Conservation (phyloP, 192 early-diverging fungal genomes). For the Allomyces arbusculus region DNA sequence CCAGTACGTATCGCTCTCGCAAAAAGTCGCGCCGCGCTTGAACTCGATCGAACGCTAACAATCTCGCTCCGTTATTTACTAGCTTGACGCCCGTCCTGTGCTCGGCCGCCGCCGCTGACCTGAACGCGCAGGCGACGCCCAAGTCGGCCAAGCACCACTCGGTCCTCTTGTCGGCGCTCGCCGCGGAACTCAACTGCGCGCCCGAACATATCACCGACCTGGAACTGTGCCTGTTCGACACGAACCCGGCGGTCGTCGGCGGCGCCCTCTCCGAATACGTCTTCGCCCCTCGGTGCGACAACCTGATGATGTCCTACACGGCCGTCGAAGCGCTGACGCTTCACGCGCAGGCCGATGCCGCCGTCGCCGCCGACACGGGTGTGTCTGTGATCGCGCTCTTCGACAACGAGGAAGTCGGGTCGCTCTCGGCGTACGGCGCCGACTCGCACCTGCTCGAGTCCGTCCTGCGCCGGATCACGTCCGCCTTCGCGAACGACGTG, state of each 20-base stretch:
- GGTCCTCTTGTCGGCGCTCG: conserved; percentile 51
- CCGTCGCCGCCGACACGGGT: conserved; percentile 37
- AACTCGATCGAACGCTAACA: too few species aligned
- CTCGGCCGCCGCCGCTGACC: conserved; percentile 33
- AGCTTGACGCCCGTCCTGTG: conserved; percentile 64
- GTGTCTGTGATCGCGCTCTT: conserved; percentile 79
- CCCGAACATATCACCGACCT: conserved; percentile 74
- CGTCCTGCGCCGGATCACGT: conserved; percentile 33
- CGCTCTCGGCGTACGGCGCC: conserved; percentile 78
- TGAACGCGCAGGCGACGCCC: conserved; percentile 9
- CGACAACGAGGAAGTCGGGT: conserved; percentile 97
- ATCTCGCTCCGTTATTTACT: too few species aligned
- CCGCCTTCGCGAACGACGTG: conserved; percentile 5
- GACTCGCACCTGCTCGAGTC: conserved; percentile 67
- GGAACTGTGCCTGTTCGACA: conserved; percentile 94
- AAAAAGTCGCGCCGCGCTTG: too few species aligned
- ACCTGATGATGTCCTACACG: conserved; percentile 83
- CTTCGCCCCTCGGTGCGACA: conserved; percentile 82
- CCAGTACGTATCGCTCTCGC: conserved; percentile 34
- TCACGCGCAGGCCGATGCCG: conserved; percentile 15
- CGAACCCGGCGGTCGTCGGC: conserved; percentile 71
- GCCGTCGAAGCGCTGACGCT: conserved; percentile 30
- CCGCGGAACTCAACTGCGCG: conserved; percentile 38
- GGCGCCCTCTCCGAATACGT: conserved; percentile 84
- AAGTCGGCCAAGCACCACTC: conserved; percentile 52